These are phyloP conservation scores for Kodamaea anthophila DNA, from an alignment of 1,139 yeast genomes.

Conservation along the genomic window DNA sequence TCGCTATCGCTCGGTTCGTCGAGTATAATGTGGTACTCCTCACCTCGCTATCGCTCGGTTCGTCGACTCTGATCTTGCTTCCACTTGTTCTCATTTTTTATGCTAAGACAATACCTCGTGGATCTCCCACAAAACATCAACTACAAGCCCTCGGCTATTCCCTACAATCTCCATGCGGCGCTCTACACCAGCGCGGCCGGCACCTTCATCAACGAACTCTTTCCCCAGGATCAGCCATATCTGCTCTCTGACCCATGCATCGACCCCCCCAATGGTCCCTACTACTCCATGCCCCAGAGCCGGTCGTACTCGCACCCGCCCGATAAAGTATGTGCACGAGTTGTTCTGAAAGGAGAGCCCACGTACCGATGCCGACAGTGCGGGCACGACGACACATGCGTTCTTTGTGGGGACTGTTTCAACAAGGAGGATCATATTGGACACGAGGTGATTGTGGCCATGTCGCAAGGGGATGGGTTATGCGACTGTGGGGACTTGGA, in stretches of 20 bases:
- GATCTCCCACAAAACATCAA: conserved; percentile 20
- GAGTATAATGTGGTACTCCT: no score
- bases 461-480: conserved; percentile 49
- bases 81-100: no score
- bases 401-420: conserved; percentile 64
- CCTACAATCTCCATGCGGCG: conserved; percentile 18
- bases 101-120: conserved; percentile 25
- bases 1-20: no score
- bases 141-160: conserved; percentile 12
- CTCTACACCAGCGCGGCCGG: conserved; percentile 32
- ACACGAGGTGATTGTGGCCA: conserved; percentile 54
- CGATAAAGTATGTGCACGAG: conserved; percentile 59
- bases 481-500: conserved; percentile 93
- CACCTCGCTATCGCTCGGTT: no score
- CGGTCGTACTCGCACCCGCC: conserved; percentile 24
- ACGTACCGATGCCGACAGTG: conserved; percentile 62
- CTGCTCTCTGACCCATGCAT: conserved; percentile 1
- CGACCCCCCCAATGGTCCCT: conserved; percentile 1
- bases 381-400: conserved; percentile 72
- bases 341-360: conserved; percentile 53
- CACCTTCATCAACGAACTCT: conserved; percentile 8
- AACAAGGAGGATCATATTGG: conserved; percentile 59
- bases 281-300: conserved; percentile 1
- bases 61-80: no score
- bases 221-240: no score